Percentiles rank a stretch among this genome's conserved stretches.
Evolutionary conservation across 2,329 filamentous ascomycete species (phyloP).

Genomic region (Beauveria scarabaeidicola): DNA sequence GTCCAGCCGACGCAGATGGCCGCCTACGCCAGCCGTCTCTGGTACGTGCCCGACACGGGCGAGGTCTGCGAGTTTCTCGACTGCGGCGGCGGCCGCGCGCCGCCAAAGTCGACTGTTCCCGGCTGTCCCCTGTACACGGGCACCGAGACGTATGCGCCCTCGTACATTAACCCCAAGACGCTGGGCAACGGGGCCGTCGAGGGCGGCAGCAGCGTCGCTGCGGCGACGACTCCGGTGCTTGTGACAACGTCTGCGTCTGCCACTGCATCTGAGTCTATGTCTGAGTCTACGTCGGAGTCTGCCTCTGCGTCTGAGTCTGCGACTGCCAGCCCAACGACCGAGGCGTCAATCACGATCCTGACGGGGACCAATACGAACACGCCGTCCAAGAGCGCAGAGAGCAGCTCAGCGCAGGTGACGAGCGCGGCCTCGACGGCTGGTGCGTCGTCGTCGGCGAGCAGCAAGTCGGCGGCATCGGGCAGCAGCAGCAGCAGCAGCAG

Average conservation of each 20-base stretch:
- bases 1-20: constrained; percentile 20
- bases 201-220: not conserved
- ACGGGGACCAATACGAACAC: not conserved
- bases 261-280: not conserved
- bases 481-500: not conserved
- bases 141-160: constrained; percentile 32
- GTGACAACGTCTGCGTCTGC: not conserved
- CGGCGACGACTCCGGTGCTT: not conserved
- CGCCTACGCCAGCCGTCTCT: constrained; percentile 41
- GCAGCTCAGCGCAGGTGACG: not conserved
- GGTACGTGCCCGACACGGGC: constrained; percentile 44
- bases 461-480: not conserved
- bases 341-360: not conserved
- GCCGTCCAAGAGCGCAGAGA: not conserved
- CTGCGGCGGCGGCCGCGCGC: constrained; percentile 59
- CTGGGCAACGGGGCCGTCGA: constrained; percentile 9
- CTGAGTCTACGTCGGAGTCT: not conserved
- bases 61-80: constrained; percentile 57
- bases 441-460: not conserved
- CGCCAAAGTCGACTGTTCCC: constrained; percentile 54
- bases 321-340: not conserved
- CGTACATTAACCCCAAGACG: constrained; percentile 33
- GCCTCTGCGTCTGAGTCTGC: not conserved
- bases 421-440: not conserved
- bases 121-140: constrained; percentile 50